Percentiles rank a stretch among this genome's conserved stretches.
phyloP scores from a whole-genome alignment of 2,329 filamentous ascomycete species.

The Alternaria metachromatica region DNA sequence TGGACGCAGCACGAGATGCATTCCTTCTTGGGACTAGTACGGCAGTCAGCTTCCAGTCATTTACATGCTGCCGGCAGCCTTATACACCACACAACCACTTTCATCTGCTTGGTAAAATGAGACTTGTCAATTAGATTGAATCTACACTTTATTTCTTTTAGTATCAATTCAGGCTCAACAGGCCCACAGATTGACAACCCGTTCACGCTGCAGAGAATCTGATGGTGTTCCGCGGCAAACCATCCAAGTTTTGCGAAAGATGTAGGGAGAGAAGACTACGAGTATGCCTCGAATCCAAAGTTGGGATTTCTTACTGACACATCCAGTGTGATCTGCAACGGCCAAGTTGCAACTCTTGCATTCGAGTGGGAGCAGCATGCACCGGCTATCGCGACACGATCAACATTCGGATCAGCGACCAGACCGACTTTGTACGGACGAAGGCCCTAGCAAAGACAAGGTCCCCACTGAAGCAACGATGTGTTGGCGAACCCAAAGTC shows the following conservation, averaged over 20 bases:
- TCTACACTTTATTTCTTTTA: not conserved
- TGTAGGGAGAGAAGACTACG: constrained; percentile 25
- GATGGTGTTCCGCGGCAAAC: constrained; percentile 26
- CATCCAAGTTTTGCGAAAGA: constrained; percentile 27
- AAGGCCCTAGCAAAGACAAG: constrained; percentile 14
- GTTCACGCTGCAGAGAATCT: not conserved
- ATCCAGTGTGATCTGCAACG: constrained; percentile 34
- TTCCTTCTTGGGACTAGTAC: constrained; percentile 1
- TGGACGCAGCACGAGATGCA: constrained; percentile 3
- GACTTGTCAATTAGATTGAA: not conserved
- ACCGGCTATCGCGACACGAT: constrained; percentile 34
- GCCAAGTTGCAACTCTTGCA: constrained; percentile 30
- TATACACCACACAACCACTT: not conserved
- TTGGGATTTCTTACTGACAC: not conserved
- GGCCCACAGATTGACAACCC: not conserved
- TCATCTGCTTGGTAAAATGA: not conserved
- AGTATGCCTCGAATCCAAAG: constrained; percentile 7
- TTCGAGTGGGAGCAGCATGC: constrained; percentile 24
- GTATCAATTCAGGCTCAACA: not conserved
- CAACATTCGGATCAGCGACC: constrained; percentile 29
- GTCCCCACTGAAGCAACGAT: not conserved
- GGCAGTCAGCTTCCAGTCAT: not conserved
- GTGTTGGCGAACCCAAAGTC: not conserved
- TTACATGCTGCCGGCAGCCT: not conserved
- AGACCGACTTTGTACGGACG: constrained; percentile 28